Conservation (phyloP, 2,329 filamentous ascomycete genomes). For the Aspergillus piperis region DNA sequence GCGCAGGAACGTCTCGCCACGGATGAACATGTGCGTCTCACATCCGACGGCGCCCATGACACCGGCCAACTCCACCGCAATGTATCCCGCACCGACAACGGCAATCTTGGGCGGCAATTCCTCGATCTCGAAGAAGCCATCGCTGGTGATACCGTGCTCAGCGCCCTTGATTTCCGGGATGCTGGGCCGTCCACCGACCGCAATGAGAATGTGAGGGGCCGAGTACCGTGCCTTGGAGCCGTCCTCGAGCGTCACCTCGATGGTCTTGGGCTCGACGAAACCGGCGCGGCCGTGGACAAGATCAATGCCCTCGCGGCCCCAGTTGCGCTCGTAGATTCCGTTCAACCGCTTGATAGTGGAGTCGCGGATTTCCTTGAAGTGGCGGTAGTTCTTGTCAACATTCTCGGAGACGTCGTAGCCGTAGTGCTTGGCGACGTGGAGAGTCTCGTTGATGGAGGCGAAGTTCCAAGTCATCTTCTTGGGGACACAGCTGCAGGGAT, state of each 20-base stretch:
- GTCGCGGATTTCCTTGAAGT: conserved; percentile 53
- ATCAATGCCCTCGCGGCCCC: conserved; percentile 53
- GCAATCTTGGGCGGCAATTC: conserved; percentile 53
- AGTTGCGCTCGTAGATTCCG: conserved; percentile 53
- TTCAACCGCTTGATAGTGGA: conserved; percentile 49
- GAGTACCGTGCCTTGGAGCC: conserved; percentile 44
- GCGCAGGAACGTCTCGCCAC: conserved; percentile 50
- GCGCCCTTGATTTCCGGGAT: conserved; percentile 48
- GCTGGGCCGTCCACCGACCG: conserved; percentile 50
- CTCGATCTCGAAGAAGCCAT: conserved; percentile 55
- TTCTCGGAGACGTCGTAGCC: conserved; percentile 50
- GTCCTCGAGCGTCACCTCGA: conserved; percentile 48
- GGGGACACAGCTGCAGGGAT: conserved; percentile 48
- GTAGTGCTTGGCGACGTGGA: conserved; percentile 50
- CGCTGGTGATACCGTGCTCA: conserved; percentile 54
- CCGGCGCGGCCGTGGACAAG: conserved; percentile 51
- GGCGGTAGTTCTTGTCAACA: conserved; percentile 46
- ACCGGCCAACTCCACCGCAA: conserved; percentile 54
- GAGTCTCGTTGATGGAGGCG: conserved; percentile 50
- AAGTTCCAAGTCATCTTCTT: conserved; percentile 59
- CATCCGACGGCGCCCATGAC: conserved; percentile 53
- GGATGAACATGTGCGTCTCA: conserved; percentile 55
- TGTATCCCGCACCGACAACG: conserved; percentile 55
- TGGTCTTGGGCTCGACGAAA: conserved; percentile 47
- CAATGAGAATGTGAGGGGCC: conserved; percentile 52